Evolutionary conservation across 202 grass and related monocot species (phyloP).

Genomic region (Schoenoplectus triqueter): DNA sequence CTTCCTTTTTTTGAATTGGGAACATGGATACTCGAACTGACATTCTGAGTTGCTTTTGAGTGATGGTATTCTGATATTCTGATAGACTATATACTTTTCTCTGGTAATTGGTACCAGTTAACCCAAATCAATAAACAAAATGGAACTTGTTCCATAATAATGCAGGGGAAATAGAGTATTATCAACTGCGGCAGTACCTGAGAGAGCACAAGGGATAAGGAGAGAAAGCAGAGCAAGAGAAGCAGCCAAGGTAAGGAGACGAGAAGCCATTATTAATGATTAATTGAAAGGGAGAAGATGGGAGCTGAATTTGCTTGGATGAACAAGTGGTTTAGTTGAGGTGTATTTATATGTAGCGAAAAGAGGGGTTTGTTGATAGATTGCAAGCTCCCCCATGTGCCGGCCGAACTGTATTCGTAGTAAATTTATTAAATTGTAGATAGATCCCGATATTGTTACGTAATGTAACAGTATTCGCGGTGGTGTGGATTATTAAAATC

Average conservation of each 20-base stretch:
- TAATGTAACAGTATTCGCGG: background rate
- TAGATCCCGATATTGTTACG: background rate
- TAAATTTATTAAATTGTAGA: too few species aligned
- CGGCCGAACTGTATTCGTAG: too few species aligned
- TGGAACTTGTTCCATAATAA: background rate
- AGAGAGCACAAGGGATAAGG: slow-evolving; percentile 22
- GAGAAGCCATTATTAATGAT: slow-evolving; percentile 10
- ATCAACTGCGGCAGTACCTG: slow-evolving; percentile 46
- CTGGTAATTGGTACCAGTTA: background rate
- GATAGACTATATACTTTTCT: background rate
- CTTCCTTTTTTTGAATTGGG: background rate
- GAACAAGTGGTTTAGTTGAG: background rate
- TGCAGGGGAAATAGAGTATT: slow-evolving; percentile 40
- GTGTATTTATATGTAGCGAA: slow-evolving; percentile 30
- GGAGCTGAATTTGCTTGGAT: background rate
- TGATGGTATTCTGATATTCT: slow-evolving; percentile 2
- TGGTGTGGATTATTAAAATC: too few species aligned
- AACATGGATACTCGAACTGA: background rate
- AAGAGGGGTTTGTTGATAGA: background rate
- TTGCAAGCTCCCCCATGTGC: too few species aligned
- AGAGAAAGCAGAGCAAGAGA: slow-evolving; percentile 34
- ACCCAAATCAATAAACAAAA: background rate
- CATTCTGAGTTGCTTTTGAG: background rate
- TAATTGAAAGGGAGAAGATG: background rate
- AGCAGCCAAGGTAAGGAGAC: background rate